phyloP scores from a whole-genome alignment of 257 asterid genomes.

The Paulownia fortunei region DNA sequence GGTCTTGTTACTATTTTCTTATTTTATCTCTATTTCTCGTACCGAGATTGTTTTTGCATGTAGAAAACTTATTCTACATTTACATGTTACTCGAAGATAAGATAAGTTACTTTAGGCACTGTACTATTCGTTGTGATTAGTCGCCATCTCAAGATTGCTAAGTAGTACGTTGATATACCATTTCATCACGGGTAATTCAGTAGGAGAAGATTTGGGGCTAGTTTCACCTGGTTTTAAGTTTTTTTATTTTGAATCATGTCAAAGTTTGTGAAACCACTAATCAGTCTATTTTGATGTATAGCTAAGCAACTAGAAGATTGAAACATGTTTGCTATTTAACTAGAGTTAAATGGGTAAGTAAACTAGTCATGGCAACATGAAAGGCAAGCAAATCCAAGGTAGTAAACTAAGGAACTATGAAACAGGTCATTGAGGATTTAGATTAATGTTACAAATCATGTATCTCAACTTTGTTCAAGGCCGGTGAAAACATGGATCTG shows the following conservation, averaged over 20 bases:
- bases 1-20: slow-evolving; percentile 46
- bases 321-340: not conserved
- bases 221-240: slow-evolving; percentile 19
- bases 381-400: not conserved
- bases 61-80: not conserved
- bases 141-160: slow-evolving; percentile 17
- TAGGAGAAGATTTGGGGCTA: not conserved
- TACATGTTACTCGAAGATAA: slow-evolving; percentile 4
- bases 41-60: not conserved
- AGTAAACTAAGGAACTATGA: not conserved
- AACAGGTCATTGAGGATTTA: slow-evolving; percentile 14
- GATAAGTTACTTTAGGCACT: slow-evolving; percentile 26
- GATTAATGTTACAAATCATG: slow-evolving; percentile 19
- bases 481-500: slow-evolving; percentile 9
- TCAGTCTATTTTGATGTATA: not conserved
- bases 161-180: not conserved
- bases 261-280: slow-evolving; percentile 8
- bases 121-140: slow-evolving; percentile 13
- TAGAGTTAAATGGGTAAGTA: slow-evolving; percentile 19
- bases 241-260: slow-evolving; percentile 1
- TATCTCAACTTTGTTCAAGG: slow-evolving; percentile 14
- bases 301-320: slow-evolving; percentile 7
- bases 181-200: not conserved
- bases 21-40: not conserved
- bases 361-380: slow-evolving; percentile 11